Base-by-base conservation (phyloP, 306 rosid species). In the Ormosia semicastrata region DNA sequence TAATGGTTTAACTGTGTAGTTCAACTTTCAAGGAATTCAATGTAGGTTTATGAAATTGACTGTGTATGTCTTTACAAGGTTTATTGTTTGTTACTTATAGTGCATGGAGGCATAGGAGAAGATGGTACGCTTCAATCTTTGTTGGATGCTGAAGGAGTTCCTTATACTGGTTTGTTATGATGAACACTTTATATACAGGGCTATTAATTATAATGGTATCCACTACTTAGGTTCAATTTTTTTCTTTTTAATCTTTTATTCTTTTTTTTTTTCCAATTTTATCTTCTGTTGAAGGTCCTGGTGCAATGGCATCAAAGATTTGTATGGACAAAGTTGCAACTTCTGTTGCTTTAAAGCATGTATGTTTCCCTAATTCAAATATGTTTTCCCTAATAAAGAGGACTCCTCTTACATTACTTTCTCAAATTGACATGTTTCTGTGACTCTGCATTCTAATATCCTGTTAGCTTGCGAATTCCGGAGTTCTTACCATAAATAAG, bases 51-150 rank as follows among this genome's bases (percentile, higher is more conserved):
- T 37, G 63, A 69, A 71, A 68, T 59, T 56, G 65, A 59, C 39
- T 81, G 36, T 34, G 32, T 34, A 33, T 71, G 46, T 34, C 58
- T 70, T 78, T 69, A 77, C 44, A 39, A 74, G 68, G 54, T 82
- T 75, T 74, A 52, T 71, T 77, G 77, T 60, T 50, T 73, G 80
- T 75, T 75, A 41, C 81, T 62, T 80, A 18, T 43, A 95, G 99
- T 95, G 88, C 99, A 95, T 89, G 99, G 99, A 88, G 99, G 99
- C 85, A 93, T 95, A 66, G 99, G 99, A 64, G 99, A 95, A 89
- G 97, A 95, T 80, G 99, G 99, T 50, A 90, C 92, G 1, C 97
- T 95, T 88, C 99, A 93, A 82, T 90, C 98, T 52, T 80, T 93
- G 86, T 85, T 95, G 82, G 93, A 90, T 80, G 92, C 91, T 75